Base-by-base conservation (phyloP, 371 early-diverging fungal genomes). In the Mucor mucedo region DNA sequence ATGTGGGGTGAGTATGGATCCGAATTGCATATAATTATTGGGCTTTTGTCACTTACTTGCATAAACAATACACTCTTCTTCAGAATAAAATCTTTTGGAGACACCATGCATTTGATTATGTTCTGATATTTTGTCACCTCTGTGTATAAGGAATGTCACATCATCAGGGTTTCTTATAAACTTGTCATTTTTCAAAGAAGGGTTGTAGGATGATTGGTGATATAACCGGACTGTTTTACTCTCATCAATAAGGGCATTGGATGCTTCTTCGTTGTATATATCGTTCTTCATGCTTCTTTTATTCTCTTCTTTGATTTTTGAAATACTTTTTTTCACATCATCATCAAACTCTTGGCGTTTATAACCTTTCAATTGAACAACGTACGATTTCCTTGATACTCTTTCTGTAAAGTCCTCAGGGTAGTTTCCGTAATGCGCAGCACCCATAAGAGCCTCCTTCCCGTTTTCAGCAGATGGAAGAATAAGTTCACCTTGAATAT, bases 51-150 rank as follows among this genome's bases (percentile, higher is more conserved):
- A 60, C 60, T 56, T 56, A 63, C 63, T 63, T 8, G 63, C 57
- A 50, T 63, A 56, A 2, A 63, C 56, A 55, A 63, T 38, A 11
- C 63, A 63, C 8, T 63, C 57, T 56, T 63, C 52, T 11, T 63
- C 11, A 16, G 57, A 29, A 63, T 48, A 63, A 32, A 63, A 63
- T 29, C 45, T 55, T 47, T 39, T 55, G 27, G 38, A 39, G 13
- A 63, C 49, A 41, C 63, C 63, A 6, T 48, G 3, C 28, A 33
- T 41, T 50, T 63, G 55, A 5, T 63, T 41, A 14, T 59, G 11
- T 29, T 59, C 60, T 29, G 33, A 32, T 2, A 59, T 39, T 9
- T 59, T 59, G 16, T 28, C 41, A 28, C 52, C 52, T 49, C 52
- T 48, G 29, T 13, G 50, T n/a, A 50, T 50, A 3, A 59, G 38